Evolutionary conservation across 164 flowering plant genomes (phyloP).

Genomic region (Tetracentron sinense): DNA sequence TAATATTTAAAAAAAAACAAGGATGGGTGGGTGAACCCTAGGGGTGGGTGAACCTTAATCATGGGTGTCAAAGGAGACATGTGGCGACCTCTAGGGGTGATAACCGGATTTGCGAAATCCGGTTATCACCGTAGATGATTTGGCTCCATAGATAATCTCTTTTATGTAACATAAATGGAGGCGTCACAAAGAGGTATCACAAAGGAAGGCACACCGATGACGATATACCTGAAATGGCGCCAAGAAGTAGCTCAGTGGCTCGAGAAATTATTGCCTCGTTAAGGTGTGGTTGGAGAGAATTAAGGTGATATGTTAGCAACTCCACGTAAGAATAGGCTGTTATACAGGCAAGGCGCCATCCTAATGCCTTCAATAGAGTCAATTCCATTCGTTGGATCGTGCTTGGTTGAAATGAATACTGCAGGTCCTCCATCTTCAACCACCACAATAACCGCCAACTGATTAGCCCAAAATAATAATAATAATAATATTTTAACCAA

Average conservation of each 20-base stretch:
- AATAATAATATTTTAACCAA: neutral
- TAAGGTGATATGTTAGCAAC: conserved; percentile 25
- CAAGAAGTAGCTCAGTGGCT: conserved; percentile 39
- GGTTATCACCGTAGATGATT: neutral
- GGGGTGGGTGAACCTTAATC: no score
- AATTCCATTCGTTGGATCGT: conserved; percentile 52
- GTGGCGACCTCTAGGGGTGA: no score
- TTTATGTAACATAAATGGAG: neutral
- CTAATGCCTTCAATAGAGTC: conserved; percentile 33
- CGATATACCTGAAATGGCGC: conserved; percentile 39
- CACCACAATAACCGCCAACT: neutral
- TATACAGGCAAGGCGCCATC: conserved; percentile 43
- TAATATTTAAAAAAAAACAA: no score
- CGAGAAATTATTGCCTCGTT: conserved; percentile 20
- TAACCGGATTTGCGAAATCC: no score
- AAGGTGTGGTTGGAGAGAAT: conserved; percentile 20
- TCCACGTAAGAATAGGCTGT: conserved; percentile 50
- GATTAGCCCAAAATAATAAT: neutral
- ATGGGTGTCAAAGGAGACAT: no score
- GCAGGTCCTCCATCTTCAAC: conserved; percentile 40
- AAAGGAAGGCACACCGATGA: no score
- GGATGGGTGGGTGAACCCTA: no score
- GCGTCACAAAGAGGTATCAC: neutral
- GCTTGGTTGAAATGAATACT: conserved; percentile 31
- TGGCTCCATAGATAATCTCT: neutral